Base-by-base conservation (phyloP, 495 filamentous ascomycete genomes). In the Polyplosphaeria fusca region DNA sequence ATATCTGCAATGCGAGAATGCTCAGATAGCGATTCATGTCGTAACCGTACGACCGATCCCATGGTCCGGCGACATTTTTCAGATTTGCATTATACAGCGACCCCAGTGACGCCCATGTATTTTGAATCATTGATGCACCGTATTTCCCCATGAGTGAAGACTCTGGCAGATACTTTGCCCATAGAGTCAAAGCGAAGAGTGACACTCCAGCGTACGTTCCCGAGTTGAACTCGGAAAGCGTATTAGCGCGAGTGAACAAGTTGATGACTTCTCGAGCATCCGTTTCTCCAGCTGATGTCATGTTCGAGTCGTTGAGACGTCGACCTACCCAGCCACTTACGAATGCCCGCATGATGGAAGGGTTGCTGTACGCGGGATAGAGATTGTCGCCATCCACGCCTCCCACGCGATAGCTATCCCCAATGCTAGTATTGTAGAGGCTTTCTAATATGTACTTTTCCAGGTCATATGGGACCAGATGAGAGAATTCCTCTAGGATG, bases 361-460 rank as follows among this genome's bases (percentile, higher is more conserved):
- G 54, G 46, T 58, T 58, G 46, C 54, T 58, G 54, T 58, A 58
- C 13, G 54, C 54, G 7, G 46, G 54, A 30, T 58, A 58, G 14
- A 58, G 45, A 23, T 58, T 58, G 25, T 58, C 54, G 27, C 45
- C 27, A 20, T 58, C 46, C 1, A 58, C 54, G 14, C 54, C 54
- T 3, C 54, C 54, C 16, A 58, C 46, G 11, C 54, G 54, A 32
- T 58, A 58, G 37, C 54, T 58, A 16, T 58, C 54, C 24, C 54
- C 54, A 23, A 58, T 58, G 35, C 32, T 58, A n/a, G 54, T 37
- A 26, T 58, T 58, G 37, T 49, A 50, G 18, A 58, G 19, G 22
- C 54, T 58, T 22, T 58, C 46, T 9, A 49, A 18, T 46, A 58
- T 58, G 23, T 42, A 47, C 4, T 41, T 9, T 40, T 48, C 27